Conservation (phyloP, 176 grass and related monocot genomes). For the Coix lacrymajobi region DNA sequence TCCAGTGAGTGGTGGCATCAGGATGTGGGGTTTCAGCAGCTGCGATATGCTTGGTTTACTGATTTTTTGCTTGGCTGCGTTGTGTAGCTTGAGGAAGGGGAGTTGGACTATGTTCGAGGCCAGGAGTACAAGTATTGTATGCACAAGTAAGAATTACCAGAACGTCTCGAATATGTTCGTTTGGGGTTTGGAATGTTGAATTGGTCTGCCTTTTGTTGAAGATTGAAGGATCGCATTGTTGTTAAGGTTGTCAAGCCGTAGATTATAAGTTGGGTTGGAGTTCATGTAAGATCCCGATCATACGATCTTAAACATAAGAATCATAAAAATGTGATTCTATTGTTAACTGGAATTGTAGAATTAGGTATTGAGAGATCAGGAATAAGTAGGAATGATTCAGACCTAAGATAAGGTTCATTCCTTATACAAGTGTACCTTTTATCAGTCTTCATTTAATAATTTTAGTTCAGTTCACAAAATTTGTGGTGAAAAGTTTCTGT, state of each 20-base stretch:
- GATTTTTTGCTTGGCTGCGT: background rate
- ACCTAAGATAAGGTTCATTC: background rate
- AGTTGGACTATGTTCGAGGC: constrained; percentile 68
- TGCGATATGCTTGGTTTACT: background rate
- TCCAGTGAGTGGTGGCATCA: constrained; percentile 42
- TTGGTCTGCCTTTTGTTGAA: background rate
- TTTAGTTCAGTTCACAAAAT: too few relatives aligned
- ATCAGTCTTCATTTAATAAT: background rate
- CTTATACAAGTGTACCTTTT: background rate
- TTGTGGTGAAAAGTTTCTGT: too few relatives aligned
- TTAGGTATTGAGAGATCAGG: background rate
- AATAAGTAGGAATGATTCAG: background rate
- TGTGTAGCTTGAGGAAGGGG: constrained; percentile 93
- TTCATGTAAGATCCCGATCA: background rate
- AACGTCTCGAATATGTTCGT: background rate
- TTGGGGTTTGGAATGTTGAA: background rate
- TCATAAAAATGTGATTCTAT: background rate
- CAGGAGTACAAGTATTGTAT: constrained; percentile 98
- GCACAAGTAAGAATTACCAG: constrained; percentile 62
- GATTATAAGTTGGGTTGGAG: background rate
- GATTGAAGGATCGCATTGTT: background rate
- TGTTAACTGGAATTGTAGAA: background rate
- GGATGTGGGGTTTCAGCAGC: background rate
- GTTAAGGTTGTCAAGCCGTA: background rate
- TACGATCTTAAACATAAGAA: background rate